phyloP scores from a whole-genome alignment of 2,329 filamentous ascomycete species.

The Penicillium italicum region DNA sequence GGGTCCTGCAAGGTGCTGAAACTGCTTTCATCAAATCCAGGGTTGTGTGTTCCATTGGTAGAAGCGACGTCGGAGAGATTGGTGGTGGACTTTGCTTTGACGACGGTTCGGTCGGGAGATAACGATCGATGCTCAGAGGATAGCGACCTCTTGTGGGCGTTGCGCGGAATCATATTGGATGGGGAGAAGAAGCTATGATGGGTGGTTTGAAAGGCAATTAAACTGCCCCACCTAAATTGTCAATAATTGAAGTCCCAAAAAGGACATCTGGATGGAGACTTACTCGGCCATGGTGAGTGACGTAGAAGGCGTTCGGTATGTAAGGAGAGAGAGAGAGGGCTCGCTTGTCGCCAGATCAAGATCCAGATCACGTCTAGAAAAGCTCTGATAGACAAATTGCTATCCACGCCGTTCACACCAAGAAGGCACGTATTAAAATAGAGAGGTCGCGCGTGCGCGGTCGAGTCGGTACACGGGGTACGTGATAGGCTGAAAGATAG shows the following conservation, averaged over 20 bases:
- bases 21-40: slow-evolving; percentile 36
- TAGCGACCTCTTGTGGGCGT: slow-evolving; percentile 37
- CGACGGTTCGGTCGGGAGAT: slow-evolving; percentile 38
- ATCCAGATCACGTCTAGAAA: slow-evolving; percentile 17
- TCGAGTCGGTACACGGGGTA: slow-evolving; percentile 5
- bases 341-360: slow-evolving; percentile 1
- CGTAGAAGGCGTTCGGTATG: slow-evolving; percentile 23
- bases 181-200: slow-evolving; percentile 36
- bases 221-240: slow-evolving; percentile 22
- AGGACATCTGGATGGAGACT: slow-evolving; percentile 14
- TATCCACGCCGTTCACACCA: slow-evolving; percentile 19
- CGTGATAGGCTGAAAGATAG: slow-evolving; percentile 9
- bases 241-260: slow-evolving; percentile 9
- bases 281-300: slow-evolving; percentile 41
- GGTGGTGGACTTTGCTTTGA: slow-evolving; percentile 45
- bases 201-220: slow-evolving; percentile 40
- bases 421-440: slow-evolving; percentile 8
- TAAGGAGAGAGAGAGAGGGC: slow-evolving; percentile 6
- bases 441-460: slow-evolving; percentile 26
- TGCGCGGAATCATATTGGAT: slow-evolving; percentile 38
- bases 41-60: slow-evolving; percentile 19
- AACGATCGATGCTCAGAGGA: slow-evolving; percentile 36
- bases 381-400: slow-evolving; percentile 11
- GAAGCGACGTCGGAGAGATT: slow-evolving; percentile 38
- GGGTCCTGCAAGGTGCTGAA: slow-evolving; percentile 49